These are phyloP conservation scores for Ashbya aceris DNA, from an alignment of 1,139 yeast genomes.

Conservation along the genomic window DNA sequence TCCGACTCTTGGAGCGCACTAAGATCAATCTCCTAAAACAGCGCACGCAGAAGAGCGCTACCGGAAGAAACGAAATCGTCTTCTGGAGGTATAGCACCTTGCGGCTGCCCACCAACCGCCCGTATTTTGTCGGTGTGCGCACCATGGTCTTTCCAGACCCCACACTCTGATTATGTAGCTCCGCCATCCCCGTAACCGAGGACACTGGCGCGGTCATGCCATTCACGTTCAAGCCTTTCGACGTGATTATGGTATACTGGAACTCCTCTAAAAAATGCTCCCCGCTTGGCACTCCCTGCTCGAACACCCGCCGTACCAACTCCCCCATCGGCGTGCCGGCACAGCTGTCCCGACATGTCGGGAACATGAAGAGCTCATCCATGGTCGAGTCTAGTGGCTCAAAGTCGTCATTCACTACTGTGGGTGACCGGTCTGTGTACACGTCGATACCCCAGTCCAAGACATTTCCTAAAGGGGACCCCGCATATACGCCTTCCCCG, in stretches of 20 bases:
- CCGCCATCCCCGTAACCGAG: slow-evolving; percentile 11
- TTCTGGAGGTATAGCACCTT: slow-evolving; percentile 10
- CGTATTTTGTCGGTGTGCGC: slow-evolving; percentile 17
- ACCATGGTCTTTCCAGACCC: neutral
- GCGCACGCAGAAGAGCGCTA: slow-evolving; percentile 9
- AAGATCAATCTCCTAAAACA: slow-evolving; percentile 7
- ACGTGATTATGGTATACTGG: slow-evolving; percentile 24
- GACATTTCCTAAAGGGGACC: neutral
- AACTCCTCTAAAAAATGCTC: slow-evolving; percentile 23
- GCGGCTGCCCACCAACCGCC: slow-evolving; percentile 9
- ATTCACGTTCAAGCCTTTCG: slow-evolving; percentile 14
- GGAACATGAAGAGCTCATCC: neutral
- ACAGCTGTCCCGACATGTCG: slow-evolving; percentile 2
- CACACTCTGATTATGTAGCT: neutral
- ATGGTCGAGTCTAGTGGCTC: neutral
- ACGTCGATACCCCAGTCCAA: slow-evolving; percentile 1
- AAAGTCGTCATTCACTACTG: neutral
- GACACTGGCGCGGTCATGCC: slow-evolving; percentile 9
- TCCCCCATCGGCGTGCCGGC: neutral
- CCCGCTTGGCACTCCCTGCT: slow-evolving; percentile 8
- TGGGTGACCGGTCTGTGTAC: neutral
- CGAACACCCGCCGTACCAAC: slow-evolving; percentile 9
- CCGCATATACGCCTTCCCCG: too few relatives aligned
- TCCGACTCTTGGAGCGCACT: slow-evolving; percentile 3
- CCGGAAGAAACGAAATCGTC: slow-evolving; percentile 12